Evolutionary conservation across 257 asterid genomes (phyloP), one percentile per base, ranked within the genome.

Genomic region (Ilex aquifolium): DNA sequence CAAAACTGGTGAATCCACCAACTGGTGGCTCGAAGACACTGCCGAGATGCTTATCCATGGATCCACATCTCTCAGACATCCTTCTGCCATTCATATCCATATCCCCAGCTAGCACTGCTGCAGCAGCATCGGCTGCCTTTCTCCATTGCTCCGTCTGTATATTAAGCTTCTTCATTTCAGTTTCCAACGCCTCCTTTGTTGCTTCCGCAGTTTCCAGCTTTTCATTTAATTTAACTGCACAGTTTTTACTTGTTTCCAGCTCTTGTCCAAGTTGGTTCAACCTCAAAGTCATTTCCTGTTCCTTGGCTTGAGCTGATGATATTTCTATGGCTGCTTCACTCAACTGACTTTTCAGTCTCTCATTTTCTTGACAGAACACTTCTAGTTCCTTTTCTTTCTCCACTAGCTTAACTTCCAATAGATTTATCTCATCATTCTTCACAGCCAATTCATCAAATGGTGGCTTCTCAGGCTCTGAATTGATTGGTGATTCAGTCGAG

Each of bases 81-180:
- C 87, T 76, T 64, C 91, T 80, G 15, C 86, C 92, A 1, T 72
- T 79, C 75, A 72, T 79, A 63, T 85, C 93, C 30, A 77, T 79
- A 5, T 78, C 97, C 13, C 87, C 96, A 0, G 96, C 86, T 61
- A 93, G 69, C 31, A 93, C 74, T 3, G 91, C 76, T 0, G 99
- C 99, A 12, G 99, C 99, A 13, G 96, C 97, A 72, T 92, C 97
- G 0, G 99, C 99, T 32, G 99, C 99, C 72, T 93, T 93, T 61
- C 90, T 78, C 99, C 99, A 93, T 46, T 93, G 99, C 61, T 90
- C 97, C 0, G 97, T 90, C 59, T 90, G 99, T 16, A 93, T 85
- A 6, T 82, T 77, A 2, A 93, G 90, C 86, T 70, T 87, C 82
- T 80, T 87, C 96, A 93, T 87, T 80, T 93, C 99, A 13, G 57